Percentiles rank a stretch among this genome's conserved stretches.
Evolutionary conservation across 148 eudicot genomes (phyloP).

Genomic region (Heliosperma pusillum): DNA sequence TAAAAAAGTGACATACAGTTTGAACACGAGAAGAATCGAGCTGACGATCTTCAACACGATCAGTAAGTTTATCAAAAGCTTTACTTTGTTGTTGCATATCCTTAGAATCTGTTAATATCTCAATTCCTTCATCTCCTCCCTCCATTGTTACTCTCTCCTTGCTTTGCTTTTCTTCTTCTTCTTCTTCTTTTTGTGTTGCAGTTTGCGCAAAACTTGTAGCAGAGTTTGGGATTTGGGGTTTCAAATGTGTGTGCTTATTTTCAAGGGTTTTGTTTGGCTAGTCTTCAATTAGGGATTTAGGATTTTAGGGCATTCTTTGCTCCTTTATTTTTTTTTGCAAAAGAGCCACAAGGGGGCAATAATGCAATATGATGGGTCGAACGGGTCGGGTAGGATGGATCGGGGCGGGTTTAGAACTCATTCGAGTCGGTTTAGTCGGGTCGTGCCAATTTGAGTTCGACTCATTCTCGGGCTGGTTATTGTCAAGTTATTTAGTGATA

Average conservation of each 20-base stretch:
- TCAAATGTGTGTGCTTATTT: not conserved
- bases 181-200: not conserved
- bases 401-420: too few relatives aligned
- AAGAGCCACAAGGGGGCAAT: too few relatives aligned
- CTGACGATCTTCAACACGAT: conserved; percentile 96
- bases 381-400: too few relatives aligned
- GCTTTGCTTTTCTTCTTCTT: conserved; percentile 11
- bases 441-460: too few relatives aligned
- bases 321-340: not conserved
- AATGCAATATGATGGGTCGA: too few relatives aligned
- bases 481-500: too few relatives aligned
- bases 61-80: conserved; percentile 94
- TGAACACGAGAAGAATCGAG: conserved; percentile 92
- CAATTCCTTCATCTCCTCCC: conserved; percentile 68
- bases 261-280: not conserved
- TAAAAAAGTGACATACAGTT: conserved; percentile 38
- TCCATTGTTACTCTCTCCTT: conserved; percentile 29
- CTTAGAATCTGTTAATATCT: conserved; percentile 56
- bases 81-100: conserved; percentile 95
- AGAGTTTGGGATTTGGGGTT: not conserved
- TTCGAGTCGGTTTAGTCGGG: too few relatives aligned
- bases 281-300: not conserved
- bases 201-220: too few relatives aligned
- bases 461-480: too few relatives aligned
- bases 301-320: not conserved